Base-by-base conservation (phyloP, 768 basidiomycete genomes). In the Punctularia strigosozonata region DNA sequence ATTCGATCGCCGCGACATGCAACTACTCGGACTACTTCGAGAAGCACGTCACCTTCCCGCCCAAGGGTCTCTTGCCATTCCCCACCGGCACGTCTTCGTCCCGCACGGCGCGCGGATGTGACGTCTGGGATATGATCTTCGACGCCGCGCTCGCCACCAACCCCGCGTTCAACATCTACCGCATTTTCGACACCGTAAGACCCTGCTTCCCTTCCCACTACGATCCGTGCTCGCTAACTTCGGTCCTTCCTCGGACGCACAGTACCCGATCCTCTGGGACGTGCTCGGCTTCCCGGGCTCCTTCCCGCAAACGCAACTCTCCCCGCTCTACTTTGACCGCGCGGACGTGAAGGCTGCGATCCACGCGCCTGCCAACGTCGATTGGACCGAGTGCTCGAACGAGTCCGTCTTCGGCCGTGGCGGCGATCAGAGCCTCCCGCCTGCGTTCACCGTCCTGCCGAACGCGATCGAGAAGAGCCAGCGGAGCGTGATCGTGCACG, bases 141-240 rank as follows among this genome's bases (percentile, higher is more conserved):
- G 55, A 75, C 15, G 77, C 70, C 0, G 73, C 83, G 0, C 45
- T 82, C 17, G 38, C 57, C 3, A 57, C 80, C 46, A 85, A 86
- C 48, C 84, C 83, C 0, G 81, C 77, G 0, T 87, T 86, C 61
- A 67, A 86, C 46, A 66, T 83, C 5, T 87, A 86, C 51, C 71
- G 78, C 17, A 80, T 86, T 39, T 80, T 82, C 56, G 81, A 84
- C 49, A 80, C 73, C 15, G 68, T 59, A 37, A 43, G 68, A 49
- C 4, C 18, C 7, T 25, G 21, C 12, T 5, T 25, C 31, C 6
- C 3, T 25, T 2, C 24, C 22, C 3, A 19, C 19, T 8, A 14
- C 21, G 30, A 19, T 37, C n/a, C 49, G 22, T 40, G 4, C 8
- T 32, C 5, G 23, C 8, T 13, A 21, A 4, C 5, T 36, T 25